Evolutionary conservation across 2,329 filamentous ascomycete species (phyloP).

Genomic region (Sarocladium brachiariae): DNA sequence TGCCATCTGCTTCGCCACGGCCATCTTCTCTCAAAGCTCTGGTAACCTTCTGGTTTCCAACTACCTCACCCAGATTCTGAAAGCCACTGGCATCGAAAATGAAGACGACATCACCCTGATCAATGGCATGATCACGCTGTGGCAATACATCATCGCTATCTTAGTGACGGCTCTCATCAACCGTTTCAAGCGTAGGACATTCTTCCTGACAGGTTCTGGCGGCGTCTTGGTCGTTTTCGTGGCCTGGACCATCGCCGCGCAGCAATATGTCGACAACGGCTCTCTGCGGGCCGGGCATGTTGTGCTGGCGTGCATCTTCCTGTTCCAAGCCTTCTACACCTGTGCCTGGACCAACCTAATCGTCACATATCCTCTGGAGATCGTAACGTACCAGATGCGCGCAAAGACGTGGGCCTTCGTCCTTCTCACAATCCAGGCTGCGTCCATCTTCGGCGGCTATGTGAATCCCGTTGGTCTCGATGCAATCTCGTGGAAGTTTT

Average conservation of each 20-base stretch:
- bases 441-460: slow-evolving; percentile 31
- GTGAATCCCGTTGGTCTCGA: slow-evolving; percentile 33
- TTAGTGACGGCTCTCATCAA: slow-evolving; percentile 29
- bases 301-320: slow-evolving; percentile 34
- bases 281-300: slow-evolving; percentile 25
- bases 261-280: slow-evolving; percentile 27
- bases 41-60: slow-evolving; percentile 36
- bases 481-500: slow-evolving; percentile 33
- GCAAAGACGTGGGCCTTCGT: slow-evolving; percentile 35
- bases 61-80: slow-evolving; percentile 32
- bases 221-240: slow-evolving; percentile 32
- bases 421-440: slow-evolving; percentile 30
- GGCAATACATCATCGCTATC: slow-evolving; percentile 35
- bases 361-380: slow-evolving; percentile 35
- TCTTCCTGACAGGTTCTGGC: slow-evolving; percentile 31
- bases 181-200: slow-evolving; percentile 28
- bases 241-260: slow-evolving; percentile 31
- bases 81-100: slow-evolving; percentile 29
- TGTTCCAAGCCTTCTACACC: slow-evolving; percentile 35
- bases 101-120: slow-evolving; percentile 33
- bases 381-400: slow-evolving; percentile 34
- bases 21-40: slow-evolving; percentile 33
- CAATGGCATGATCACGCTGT: slow-evolving; percentile 34
- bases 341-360: slow-evolving; percentile 37
- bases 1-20: slow-evolving; percentile 31